These are phyloP conservation scores for Plasmodium fragile DNA, from an alignment of 169 alveolate species.

Conservation along the genomic window DNA sequence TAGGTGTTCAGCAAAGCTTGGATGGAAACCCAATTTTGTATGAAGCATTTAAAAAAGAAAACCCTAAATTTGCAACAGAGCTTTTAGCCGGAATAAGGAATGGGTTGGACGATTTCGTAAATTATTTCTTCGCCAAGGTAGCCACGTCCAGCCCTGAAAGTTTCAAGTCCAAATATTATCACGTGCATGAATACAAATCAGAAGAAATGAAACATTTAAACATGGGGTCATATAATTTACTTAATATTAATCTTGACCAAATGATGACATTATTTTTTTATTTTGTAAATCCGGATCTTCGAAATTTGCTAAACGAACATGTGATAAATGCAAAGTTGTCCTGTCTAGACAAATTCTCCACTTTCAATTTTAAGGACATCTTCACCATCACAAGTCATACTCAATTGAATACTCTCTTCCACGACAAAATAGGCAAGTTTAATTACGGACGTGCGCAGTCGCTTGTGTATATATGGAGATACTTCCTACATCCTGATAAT, in stretches of 20 bases:
- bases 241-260: neutral
- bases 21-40: slow-evolving; percentile 15
- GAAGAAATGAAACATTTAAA: neutral
- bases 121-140: neutral
- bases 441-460: neutral
- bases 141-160: neutral
- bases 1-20: neutral
- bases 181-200: neutral
- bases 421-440: neutral
- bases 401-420: neutral
- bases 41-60: slow-evolving; percentile 30
- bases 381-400: neutral
- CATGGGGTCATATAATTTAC: neutral
- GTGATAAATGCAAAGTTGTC: neutral
- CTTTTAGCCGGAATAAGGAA: neutral
- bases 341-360: neutral
- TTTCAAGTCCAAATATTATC: neutral
- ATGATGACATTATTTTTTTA: slow-evolving; percentile 2
- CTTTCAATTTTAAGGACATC: slow-evolving; percentile 15
- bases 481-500: slow-evolving; percentile 1
- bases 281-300: slow-evolving; percentile 12
- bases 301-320: neutral
- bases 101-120: slow-evolving; percentile 23
- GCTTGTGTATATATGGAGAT: neutral
- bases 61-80: neutral